phyloP scores from a whole-genome alignment of 2,329 filamentous ascomycete genomes.

The Endocalyx cinctus region DNA sequence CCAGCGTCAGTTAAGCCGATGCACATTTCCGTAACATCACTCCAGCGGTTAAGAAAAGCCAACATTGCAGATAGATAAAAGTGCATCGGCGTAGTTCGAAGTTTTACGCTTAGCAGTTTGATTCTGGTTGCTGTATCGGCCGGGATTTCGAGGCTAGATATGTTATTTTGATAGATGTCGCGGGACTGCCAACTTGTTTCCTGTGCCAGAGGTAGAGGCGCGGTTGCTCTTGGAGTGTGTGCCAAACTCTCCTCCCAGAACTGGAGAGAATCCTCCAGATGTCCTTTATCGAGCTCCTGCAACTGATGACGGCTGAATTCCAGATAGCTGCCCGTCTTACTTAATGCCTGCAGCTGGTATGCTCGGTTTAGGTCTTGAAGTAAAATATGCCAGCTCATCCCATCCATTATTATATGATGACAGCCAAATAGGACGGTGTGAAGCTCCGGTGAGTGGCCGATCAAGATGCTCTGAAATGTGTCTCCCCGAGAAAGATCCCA shows the following conservation, averaged over 20 bases:
- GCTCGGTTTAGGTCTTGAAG: neutral
- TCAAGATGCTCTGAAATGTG: neutral
- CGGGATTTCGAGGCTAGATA: neutral
- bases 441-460: neutral
- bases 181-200: neutral
- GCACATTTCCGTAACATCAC: neutral
- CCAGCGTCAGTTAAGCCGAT: neutral
- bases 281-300: neutral
- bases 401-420: neutral
- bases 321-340: neutral
- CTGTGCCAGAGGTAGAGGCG: neutral
- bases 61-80: neutral
- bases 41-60: neutral
- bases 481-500: neutral
- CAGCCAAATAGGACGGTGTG: neutral
- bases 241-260: neutral
- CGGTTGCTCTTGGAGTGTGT: neutral
- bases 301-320: neutral
- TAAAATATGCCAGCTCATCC: neutral
- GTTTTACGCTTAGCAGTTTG: neutral
- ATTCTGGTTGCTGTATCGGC: neutral
- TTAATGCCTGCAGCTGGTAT: neutral
- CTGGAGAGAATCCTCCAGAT: neutral
- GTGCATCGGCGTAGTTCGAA: neutral
- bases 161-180: neutral